Evolutionary conservation across 257 asterid species (phyloP), one percentile per base, ranked within the genome.

Genomic region (Plantago major): DNA sequence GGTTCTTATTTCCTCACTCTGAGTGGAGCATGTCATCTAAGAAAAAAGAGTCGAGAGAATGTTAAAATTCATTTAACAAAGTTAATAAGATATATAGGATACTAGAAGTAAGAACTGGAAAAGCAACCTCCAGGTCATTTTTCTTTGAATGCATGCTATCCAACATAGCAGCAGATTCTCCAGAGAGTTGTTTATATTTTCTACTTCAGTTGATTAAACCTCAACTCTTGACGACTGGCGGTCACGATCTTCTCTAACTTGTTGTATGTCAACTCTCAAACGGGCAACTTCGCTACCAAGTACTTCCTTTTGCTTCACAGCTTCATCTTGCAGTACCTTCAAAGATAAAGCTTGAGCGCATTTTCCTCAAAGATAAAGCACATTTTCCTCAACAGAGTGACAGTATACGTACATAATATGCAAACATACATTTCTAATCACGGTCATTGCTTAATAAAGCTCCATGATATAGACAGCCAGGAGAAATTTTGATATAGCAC

Each of bases 221-320:
- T 81, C 82, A 59, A 77, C 95, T 55, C 76, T 88, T 45, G 57
- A 63, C 72, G 76, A 46, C 68, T 81, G 89, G n/a, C 79, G 78
- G 67, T 87, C 92, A 33, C 95, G 96, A 54, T 90, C 97, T 46
- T 83, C 96, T 69, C 96, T 82, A 61, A 79, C 83, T 85, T 81
- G 93, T 59, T 82, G 95, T 65, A 90, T 38, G 56, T 93, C 99
- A 43, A 70, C 72, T 64, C 95, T 81, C 73, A 89, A 72, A 69
- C 85, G 70, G 69, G 78, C 75, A 48, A 84, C 86, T 80, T 93
- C 97, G 76, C 62, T 77, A 13, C 73, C 79, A 70, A 93, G 66
- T 47, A 79, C 68, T 75, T 93, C 96, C 73, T 87, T 93, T 77
- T 82, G 94, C 71, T 73, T 87, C 67, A 74, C 60, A 30, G 81